phyloP scores from a whole-genome alignment of 257 asterid species.

The Solanum phureja region DNA sequence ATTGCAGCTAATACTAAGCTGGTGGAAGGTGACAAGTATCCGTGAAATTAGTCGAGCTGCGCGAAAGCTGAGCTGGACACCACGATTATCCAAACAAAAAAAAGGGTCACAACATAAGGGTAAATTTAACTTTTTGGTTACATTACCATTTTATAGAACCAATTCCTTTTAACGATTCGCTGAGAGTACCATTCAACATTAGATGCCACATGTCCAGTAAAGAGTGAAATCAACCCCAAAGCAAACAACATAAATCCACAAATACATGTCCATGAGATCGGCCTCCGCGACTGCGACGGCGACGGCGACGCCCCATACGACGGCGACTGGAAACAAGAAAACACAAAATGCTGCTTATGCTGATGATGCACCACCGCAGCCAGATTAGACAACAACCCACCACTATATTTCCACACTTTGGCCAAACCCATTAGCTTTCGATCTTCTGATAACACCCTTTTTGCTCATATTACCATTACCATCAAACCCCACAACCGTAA shows the following conservation, averaged over 20 bases:
- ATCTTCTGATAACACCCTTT: conserved; percentile 27
- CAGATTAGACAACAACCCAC: background rate
- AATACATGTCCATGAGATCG: conserved; percentile 72
- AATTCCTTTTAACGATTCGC: conserved; percentile 45
- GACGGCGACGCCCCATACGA: conserved; percentile 16
- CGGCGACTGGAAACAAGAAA: conserved; percentile 21
- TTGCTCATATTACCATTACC: conserved; percentile 12
- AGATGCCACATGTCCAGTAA: conserved; percentile 94
- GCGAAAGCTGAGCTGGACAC: background rate
- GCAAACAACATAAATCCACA: conserved; percentile 76
- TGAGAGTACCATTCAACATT: conserved; percentile 93
- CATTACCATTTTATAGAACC: conserved; percentile 49
- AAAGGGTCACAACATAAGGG: background rate
- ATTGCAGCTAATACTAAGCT: background rate
- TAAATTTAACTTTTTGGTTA: background rate
- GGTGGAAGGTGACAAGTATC: too few species aligned
- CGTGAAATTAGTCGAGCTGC: background rate
- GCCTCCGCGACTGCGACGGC: conserved; percentile 25
- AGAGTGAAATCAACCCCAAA: conserved; percentile 81
- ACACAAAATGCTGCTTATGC: conserved; percentile 19
- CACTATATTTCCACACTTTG: conserved; percentile 37
- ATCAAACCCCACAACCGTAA: background rate
- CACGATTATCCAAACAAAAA: background rate
- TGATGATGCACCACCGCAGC: background rate
- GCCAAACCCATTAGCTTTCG: conserved; percentile 51